Percentiles rank a stretch among this genome's conserved stretches.
Evolutionary conservation across 2,329 filamentous ascomycete genomes (phyloP).

Genomic region (Davidsoniella virescens): DNA sequence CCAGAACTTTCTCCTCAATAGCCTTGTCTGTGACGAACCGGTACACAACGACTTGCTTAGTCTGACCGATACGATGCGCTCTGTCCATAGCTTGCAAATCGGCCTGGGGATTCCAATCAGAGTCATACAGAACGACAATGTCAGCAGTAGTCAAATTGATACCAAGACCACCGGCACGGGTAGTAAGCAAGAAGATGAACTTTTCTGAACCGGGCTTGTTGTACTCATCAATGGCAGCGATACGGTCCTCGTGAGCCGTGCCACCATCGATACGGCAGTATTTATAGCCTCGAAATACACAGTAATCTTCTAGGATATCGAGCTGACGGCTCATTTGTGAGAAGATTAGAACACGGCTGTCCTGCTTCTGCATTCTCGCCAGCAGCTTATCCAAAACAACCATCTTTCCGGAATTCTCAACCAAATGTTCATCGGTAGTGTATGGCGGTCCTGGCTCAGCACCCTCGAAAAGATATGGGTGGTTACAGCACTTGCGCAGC

Average conservation of each 20-base stretch:
- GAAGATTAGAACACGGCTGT: constrained; percentile 93
- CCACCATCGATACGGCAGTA: constrained; percentile 96
- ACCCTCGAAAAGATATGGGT: constrained; percentile 94
- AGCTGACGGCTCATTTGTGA: constrained; percentile 97
- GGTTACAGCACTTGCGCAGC: constrained; percentile 95
- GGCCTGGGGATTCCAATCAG: constrained; percentile 97
- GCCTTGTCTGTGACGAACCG: constrained; percentile 95
- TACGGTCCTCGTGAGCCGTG: constrained; percentile 93
- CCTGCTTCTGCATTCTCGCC: constrained; percentile 64
- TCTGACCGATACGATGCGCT: constrained; percentile 95
- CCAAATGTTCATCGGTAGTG: constrained; percentile 89
- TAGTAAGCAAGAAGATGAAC: constrained; percentile 90
- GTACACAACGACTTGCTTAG: constrained; percentile 93
- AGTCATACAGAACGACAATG: constrained; percentile 92
- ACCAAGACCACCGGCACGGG: constrained; percentile 83
- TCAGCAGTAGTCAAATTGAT: constrained; percentile 94
- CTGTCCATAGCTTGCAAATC: constrained; percentile 98
- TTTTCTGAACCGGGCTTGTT: constrained; percentile 93
- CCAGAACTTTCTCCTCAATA: constrained; percentile 94
- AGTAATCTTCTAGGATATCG: constrained; percentile 96
- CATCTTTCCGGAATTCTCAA: constrained; percentile 95
- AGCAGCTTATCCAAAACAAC: constrained; percentile 86
- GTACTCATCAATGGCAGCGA: constrained; percentile 94
- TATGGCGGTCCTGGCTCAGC: constrained; percentile 95
- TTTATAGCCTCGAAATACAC: constrained; percentile 83